Evolutionary conservation across 192 early-diverging fungal species (phyloP).

Genomic region (Coemansia reversa): DNA sequence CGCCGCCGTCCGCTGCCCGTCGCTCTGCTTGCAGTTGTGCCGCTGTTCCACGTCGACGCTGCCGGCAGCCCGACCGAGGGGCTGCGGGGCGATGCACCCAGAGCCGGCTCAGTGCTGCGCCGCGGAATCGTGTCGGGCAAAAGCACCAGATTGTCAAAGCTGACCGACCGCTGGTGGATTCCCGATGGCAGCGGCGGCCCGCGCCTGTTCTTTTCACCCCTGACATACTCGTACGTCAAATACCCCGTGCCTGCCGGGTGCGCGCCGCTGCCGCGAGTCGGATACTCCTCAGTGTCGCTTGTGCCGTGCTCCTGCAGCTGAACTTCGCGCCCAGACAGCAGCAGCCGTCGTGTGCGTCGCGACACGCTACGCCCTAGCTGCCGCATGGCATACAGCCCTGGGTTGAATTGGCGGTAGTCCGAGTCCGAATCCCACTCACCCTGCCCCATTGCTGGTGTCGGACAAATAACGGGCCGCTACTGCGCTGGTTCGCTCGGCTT

Average conservation of each 20-base stretch:
- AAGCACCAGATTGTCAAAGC: constrained; percentile 46
- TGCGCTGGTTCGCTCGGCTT: neutral
- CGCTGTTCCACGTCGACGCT: constrained; percentile 49
- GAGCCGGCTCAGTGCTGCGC: constrained; percentile 38
- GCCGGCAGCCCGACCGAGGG: constrained; percentile 17
- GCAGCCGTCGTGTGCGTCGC: constrained; percentile 24
- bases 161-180: constrained; percentile 47
- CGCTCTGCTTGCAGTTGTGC: constrained; percentile 18
- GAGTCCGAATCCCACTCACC: constrained; percentile 50
- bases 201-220: constrained; percentile 4
- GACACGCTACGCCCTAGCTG: constrained; percentile 51
- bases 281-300: neutral
- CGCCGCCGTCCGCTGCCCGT: constrained; percentile 17
- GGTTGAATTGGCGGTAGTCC: constrained; percentile 41
- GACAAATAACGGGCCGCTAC: neutral
- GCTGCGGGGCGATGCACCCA: neutral
- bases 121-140: constrained; percentile 32
- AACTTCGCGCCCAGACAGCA: constrained; percentile 13
- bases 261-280: constrained; percentile 1
- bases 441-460: constrained; percentile 19
- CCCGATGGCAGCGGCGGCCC: constrained; percentile 48
- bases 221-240: constrained; percentile 17
- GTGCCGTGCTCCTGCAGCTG: neutral
- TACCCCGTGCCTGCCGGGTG: constrained; percentile 18
- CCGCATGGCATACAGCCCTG: constrained; percentile 46